Conservation (phyloP, 2,329 filamentous ascomycete genomes). For the Fusarium floridanum region DNA sequence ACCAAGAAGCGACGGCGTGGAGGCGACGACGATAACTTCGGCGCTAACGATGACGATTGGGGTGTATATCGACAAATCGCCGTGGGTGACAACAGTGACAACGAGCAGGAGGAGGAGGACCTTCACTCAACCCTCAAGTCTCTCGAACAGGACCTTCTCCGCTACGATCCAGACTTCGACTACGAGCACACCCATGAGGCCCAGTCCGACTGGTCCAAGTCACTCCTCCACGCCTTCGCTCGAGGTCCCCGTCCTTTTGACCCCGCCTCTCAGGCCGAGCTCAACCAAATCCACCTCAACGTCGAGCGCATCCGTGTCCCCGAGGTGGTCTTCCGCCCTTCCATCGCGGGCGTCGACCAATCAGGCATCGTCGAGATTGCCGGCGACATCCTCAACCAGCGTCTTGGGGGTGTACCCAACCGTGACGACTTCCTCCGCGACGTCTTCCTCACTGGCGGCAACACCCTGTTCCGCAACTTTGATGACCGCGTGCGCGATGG, state of each 20-base stretch:
- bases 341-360: slow-evolving; percentile 92
- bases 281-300: slow-evolving; percentile 93
- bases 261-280: slow-evolving; percentile 80
- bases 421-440: slow-evolving; percentile 82
- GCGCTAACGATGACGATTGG: slow-evolving; percentile 98
- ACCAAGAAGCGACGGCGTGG: slow-evolving; percentile 86
- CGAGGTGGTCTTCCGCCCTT: slow-evolving; percentile 92
- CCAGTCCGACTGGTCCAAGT: slow-evolving; percentile 95
- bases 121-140: slow-evolving; percentile 78
- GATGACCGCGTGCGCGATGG: slow-evolving; percentile 84
- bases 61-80: slow-evolving; percentile 95
- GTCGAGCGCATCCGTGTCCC: slow-evolving; percentile 95
- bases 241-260: slow-evolving; percentile 91
- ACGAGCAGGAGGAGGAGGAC: slow-evolving; percentile 94
- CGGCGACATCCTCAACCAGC: slow-evolving; percentile 87
- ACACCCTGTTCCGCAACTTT: slow-evolving; percentile 87
- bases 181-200: slow-evolving; percentile 94
- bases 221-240: slow-evolving; percentile 88
- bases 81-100: slow-evolving; percentile 83
- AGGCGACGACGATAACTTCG: slow-evolving; percentile 95
- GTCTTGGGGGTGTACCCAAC: slow-evolving; percentile 70
- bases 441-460: slow-evolving; percentile 95
- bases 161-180: slow-evolving; percentile 88
- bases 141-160: slow-evolving; percentile 86
- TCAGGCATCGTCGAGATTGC: slow-evolving; percentile 94